A percentile compares a stretch with the other conserved stretches of the same genome.
Conservation (phyloP, 257 asterid genomes). For the Ajuga chamaepitys region DNA sequence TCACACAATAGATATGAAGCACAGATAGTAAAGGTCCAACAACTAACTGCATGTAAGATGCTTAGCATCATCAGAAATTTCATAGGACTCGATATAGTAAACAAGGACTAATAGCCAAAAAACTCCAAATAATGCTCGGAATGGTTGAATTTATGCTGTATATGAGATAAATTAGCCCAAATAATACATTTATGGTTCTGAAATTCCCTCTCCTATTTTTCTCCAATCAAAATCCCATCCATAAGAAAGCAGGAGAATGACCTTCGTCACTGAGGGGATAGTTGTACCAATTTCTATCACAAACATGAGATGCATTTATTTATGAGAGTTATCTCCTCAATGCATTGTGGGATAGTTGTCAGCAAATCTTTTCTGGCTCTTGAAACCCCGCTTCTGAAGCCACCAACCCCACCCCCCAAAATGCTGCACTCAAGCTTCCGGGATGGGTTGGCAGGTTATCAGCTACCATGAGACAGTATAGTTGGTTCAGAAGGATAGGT, state of each 20-base stretch:
- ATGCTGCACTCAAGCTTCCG: background rate
- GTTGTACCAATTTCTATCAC: background rate
- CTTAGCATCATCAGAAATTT: background rate
- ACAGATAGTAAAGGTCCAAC: conserved; percentile 71
- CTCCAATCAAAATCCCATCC: background rate
- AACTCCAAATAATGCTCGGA: no score
- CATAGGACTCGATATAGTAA: background rate
- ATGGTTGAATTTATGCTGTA: background rate
- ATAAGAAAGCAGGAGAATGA: background rate
- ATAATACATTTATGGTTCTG: background rate
- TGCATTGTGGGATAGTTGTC: background rate
- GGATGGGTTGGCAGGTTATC: background rate
- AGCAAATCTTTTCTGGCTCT: background rate
- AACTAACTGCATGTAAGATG: conserved; percentile 65
- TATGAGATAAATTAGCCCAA: background rate
- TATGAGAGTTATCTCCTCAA: background rate
- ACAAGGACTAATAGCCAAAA: no score
- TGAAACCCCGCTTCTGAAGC: background rate
- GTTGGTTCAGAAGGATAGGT: no score
- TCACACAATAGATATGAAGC: conserved; percentile 68
- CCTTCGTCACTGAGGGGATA: background rate
- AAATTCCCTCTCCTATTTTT: background rate
- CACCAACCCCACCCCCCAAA: background rate
- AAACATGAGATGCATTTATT: background rate
- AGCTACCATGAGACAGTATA: background rate